Conservation (phyloP, 202 grass and related monocot species). For the Elaeis oleifera region DNA sequence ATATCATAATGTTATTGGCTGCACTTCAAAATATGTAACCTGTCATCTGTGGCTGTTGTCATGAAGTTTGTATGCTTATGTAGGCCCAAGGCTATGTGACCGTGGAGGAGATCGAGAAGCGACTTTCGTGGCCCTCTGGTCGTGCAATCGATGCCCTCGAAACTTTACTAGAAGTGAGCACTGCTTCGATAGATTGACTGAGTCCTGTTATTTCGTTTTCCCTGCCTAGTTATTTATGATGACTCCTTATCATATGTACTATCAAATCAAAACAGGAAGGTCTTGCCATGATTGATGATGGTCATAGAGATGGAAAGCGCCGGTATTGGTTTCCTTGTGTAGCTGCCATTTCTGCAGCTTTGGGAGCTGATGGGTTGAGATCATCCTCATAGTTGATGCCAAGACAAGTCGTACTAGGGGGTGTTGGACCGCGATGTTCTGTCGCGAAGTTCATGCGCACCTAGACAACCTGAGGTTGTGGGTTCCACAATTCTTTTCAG, state of each 20-base stretch:
- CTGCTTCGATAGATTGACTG: not conserved
- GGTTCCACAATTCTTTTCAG: too few species aligned
- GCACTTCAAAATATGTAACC: too few species aligned
- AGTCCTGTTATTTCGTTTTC: not conserved
- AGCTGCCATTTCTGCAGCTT: slow-evolving; percentile 43
- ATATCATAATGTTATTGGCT: too few species aligned
- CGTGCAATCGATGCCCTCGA: slow-evolving; percentile 73
- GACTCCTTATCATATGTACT: too few species aligned
- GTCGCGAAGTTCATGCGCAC: too few species aligned
- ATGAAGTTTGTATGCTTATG: not conserved
- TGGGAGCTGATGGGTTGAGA: slow-evolving; percentile 30
- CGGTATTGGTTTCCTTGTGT: slow-evolving; percentile 95
- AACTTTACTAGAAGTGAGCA: slow-evolving; percentile 75
- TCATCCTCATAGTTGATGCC: slow-evolving; percentile 13
- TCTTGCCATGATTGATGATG: slow-evolving; percentile 91
- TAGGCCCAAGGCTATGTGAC: slow-evolving; percentile 75
- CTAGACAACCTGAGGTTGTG: too few species aligned
- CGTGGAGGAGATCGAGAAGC: slow-evolving; percentile 58
- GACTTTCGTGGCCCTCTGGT: slow-evolving; percentile 64
- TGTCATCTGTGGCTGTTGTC: too few species aligned
- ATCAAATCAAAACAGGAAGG: slow-evolving; percentile 45
- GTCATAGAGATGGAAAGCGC: slow-evolving; percentile 64
- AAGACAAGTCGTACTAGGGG: too few species aligned
- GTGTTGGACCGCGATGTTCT: too few species aligned
- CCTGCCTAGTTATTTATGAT: not conserved